phyloP scores from a whole-genome alignment of 371 early-diverging fungal species.

The Spraguea lophii region DNA sequence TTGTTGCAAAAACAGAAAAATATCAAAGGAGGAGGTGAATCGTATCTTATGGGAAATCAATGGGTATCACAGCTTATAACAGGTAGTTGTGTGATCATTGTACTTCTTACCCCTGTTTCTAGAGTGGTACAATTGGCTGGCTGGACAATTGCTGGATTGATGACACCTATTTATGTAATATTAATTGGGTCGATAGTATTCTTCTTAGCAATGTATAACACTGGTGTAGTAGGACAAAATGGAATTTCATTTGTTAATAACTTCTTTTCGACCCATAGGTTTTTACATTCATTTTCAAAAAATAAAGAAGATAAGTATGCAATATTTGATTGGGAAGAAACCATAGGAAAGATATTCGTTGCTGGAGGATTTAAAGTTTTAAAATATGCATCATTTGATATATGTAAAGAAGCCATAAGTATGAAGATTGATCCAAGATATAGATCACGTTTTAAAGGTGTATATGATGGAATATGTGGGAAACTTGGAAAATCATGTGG shows the following conservation, averaged over 20 bases:
- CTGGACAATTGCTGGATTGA: neutral
- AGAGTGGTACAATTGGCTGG: neutral
- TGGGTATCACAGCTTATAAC: neutral
- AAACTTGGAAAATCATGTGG: conserved; percentile 45
- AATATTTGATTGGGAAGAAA: too few species aligned
- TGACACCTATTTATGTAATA: neutral
- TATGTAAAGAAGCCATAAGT: conserved; percentile 44
- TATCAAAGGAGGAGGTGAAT: neutral
- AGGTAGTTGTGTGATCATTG: neutral
- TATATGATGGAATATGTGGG: conserved; percentile 46
- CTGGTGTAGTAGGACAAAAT: neutral
- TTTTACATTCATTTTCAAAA: neutral
- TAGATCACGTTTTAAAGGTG: conserved; percentile 43
- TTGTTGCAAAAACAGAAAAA: neutral
- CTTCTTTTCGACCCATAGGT: neutral
- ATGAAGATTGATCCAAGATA: conserved; percentile 40
- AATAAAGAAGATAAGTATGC: neutral
- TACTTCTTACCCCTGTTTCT: neutral
- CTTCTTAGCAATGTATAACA: neutral
- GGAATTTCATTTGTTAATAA: neutral
- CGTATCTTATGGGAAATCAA: neutral
- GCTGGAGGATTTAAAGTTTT: conserved; percentile 25
- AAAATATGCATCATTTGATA: conserved; percentile 46
- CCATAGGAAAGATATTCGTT: too few species aligned
- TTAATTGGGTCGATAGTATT: neutral